Conservation (phyloP, 2,329 filamentous ascomycete genomes). For the Orbilia brochopaga region DNA sequence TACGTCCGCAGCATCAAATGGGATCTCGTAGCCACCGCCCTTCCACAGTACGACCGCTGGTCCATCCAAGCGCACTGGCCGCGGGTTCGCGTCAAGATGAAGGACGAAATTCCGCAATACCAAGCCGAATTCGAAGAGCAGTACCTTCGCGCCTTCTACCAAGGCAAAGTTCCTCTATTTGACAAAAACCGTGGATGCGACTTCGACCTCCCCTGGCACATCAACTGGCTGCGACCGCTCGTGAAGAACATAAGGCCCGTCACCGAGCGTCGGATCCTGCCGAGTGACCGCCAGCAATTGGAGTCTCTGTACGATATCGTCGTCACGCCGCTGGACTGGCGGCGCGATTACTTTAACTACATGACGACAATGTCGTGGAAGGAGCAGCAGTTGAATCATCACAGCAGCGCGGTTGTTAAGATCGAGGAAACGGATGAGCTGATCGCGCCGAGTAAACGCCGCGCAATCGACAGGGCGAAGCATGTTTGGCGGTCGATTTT, state of each 20-base stretch:
- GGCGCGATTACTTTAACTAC: constrained; percentile 38
- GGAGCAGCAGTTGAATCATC: constrained; percentile 48
- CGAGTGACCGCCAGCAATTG: constrained; percentile 7
- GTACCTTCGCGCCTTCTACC: constrained; percentile 41
- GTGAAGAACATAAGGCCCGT: constrained; percentile 41
- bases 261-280: constrained; percentile 28
- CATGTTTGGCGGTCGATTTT: constrained; percentile 42
- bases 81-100: constrained; percentile 41
- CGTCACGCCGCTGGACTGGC: constrained; percentile 32
- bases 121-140: constrained; percentile 47
- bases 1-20: constrained; percentile 48
- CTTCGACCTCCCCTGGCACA: constrained; percentile 34
- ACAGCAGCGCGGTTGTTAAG: constrained; percentile 18
- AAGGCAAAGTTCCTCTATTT: constrained; percentile 40
- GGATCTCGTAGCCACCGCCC: constrained; percentile 41
- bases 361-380: constrained; percentile 50
- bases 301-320: constrained; percentile 27
- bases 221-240: constrained; percentile 37
- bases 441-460: constrained; percentile 10
- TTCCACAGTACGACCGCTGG: constrained; percentile 42
- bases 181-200: constrained; percentile 38
- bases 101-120: constrained; percentile 47
- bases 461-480: constrained; percentile 31
- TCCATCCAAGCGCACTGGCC: constrained; percentile 43
- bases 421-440: constrained; percentile 18